Evolutionary conservation across 31 red algal species (phyloP), one percentile per base, ranked within the genome.

Genomic region (Asparagopsis taxiformis): DNA sequence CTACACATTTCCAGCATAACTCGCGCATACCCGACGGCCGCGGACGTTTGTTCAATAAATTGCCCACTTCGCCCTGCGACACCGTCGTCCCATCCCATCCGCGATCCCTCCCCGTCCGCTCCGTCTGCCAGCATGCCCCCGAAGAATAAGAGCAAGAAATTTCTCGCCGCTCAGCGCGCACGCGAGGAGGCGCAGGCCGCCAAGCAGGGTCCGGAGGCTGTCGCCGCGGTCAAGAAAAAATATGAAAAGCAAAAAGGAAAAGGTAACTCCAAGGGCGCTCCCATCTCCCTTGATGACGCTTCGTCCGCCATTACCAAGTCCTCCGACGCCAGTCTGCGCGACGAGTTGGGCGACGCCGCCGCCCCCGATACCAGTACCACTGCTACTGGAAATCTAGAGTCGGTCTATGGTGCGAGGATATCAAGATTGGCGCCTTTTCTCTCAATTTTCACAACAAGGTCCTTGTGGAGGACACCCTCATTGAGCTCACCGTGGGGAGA

Each of bases 381-480:
- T 4, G 89, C 90, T 5, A 86, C 66, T 6, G 90, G 90, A 16
- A 57, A 73, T 26, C 51, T 93, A 26, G 55, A 70, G 60, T 82
- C 75, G 5, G 70, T 93, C 21, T 85, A 85, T 41, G 82, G 81
- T 3, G 80, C 90, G 2, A 74, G 90, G 90, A 93, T 41, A 81
- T 93, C 43, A 93, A 93, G 76, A 93, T 93, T 77, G 90, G 90
- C 28, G 59, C 68, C 19, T 93, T 93, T 52, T 87, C 90, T 1
- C 55, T 93, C 7, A 93, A 93, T 76, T 93, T 85, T 67, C 90
- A 93, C 60, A 81, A 80, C 82, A 93, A 93, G 67, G 75, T 93
- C 31, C 81, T 93, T 0, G 71, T 93, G 3, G 90, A 93, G 52
- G 90, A 93, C 55, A 87, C 90, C 6, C 38, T 87, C 62, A 84